Conservation (phyloP, 192 early-diverging fungal species). For the Paraglomus occultum region DNA sequence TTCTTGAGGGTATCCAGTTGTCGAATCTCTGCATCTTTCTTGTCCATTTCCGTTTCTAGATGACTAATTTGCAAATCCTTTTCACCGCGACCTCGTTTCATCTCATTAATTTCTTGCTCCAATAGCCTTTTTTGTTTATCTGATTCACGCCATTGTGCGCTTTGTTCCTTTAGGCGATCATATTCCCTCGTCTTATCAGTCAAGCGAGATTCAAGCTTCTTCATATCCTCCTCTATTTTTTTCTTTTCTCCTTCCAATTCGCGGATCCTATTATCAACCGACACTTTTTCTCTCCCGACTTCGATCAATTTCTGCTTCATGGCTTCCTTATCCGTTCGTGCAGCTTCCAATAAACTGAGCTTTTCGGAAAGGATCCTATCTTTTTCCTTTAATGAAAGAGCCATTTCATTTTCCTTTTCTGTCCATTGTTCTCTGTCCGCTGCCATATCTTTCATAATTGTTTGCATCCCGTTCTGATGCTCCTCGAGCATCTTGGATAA, state of each 20-base stretch:
- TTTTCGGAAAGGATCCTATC: not conserved
- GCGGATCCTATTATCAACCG: not conserved
- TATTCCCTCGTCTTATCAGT: constrained; percentile 2
- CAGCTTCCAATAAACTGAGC: not conserved
- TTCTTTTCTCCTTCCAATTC: constrained; percentile 12
- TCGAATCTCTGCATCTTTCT: constrained; percentile 11
- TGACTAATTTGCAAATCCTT: not conserved
- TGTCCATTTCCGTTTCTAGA: not conserved
- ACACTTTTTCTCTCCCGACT: constrained; percentile 9
- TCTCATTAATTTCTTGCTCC: no score
- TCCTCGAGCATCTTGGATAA: constrained; percentile 1
- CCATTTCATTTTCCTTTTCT: constrained; percentile 1
- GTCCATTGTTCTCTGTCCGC: constrained; percentile 1
- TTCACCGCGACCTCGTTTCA: no score
- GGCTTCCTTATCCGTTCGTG: not conserved
- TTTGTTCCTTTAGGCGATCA: constrained; percentile 13
- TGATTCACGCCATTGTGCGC: no score
- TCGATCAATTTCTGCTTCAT: constrained; percentile 20
- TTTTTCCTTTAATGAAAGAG: not conserved
- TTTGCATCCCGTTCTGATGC: constrained; percentile 13
- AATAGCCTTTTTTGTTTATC: no score
- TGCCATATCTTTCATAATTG: constrained; percentile 15
- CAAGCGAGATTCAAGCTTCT: not conserved
- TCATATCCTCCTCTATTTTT: constrained; percentile 9
- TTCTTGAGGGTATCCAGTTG: constrained; percentile 7